Conservation (phyloP, 1,139 yeast genomes). For the Ogataea hybrid region DNA sequence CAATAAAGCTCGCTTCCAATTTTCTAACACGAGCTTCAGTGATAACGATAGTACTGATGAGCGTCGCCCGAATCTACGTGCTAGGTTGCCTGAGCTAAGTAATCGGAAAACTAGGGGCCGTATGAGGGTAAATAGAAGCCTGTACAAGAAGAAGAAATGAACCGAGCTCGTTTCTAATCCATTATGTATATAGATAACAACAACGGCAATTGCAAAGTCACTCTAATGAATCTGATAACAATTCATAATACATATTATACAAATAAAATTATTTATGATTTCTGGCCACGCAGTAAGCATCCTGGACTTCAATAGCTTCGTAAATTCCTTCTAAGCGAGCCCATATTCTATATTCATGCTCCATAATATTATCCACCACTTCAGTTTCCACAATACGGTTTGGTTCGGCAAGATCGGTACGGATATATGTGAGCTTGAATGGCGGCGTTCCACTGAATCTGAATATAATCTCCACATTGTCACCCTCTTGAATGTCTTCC, state of each 20-base stretch:
- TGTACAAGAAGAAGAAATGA: conserved; percentile 9
- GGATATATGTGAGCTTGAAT: conserved; percentile 55
- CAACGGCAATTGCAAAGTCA: too few species aligned
- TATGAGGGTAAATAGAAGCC: neutral
- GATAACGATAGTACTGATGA: conserved; percentile 5
- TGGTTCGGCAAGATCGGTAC: conserved; percentile 40
- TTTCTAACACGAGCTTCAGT: conserved; percentile 24
- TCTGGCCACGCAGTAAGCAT: conserved; percentile 69
- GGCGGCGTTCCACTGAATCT: conserved; percentile 74
- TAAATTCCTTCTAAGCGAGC: conserved; percentile 92
- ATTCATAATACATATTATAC: neutral
- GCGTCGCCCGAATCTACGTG: neutral
- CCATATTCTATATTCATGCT: conserved; percentile 62
- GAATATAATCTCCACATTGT: conserved; percentile 69
- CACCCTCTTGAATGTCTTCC: conserved; percentile 87
- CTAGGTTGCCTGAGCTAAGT: neutral
- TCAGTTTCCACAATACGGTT: conserved; percentile 69
- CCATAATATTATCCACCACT: conserved; percentile 67
- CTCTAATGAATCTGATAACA: too few species aligned
- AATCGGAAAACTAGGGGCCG: conserved; percentile 2
- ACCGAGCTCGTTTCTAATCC: conserved; percentile 1
- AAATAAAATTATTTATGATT: conserved; percentile 24
- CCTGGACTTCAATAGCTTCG: conserved; percentile 85
- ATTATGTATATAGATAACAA: conserved; percentile 4
- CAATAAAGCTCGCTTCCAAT: conserved; percentile 19